These are phyloP conservation scores for Chaetoceros tenuissimus DNA, from an alignment of 108 stramenopile species.

Conservation along the genomic window DNA sequence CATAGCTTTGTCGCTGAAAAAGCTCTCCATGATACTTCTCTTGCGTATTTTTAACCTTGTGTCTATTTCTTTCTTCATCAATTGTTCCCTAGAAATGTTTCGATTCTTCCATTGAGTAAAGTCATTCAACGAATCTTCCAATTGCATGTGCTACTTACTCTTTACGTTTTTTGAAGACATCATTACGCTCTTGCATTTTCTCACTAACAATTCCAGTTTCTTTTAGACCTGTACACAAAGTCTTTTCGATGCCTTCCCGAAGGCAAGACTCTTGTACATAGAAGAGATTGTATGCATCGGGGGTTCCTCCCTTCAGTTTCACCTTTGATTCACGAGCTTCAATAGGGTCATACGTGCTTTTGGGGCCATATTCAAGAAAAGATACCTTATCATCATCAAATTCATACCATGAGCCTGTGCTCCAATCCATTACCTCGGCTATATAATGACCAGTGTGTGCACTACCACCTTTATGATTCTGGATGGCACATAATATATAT, in stretches of 20 bases:
- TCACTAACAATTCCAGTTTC: constrained; percentile 10
- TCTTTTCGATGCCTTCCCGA: constrained; percentile 13
- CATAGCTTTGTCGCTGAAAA: constrained; percentile 2
- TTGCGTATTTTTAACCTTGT: constrained; percentile 15
- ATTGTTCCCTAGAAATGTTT: constrained; percentile 18
- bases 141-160: constrained; percentile 16
- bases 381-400: constrained; percentile 79
- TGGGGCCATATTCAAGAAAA: constrained; percentile 44
- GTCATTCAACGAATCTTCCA: constrained; percentile 16
- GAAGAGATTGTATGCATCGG: constrained; percentile 83
- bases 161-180: constrained; percentile 7
- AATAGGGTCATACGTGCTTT: constrained; percentile 34
- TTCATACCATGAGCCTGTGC: constrained; percentile 74
- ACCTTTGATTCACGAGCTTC: constrained; percentile 3
- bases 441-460: constrained; percentile 82
- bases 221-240: constrained; percentile 2
- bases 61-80: constrained; percentile 23
- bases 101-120: constrained; percentile 12
- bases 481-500: constrained; percentile 67
- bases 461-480: constrained; percentile 72
- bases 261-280: constrained; percentile 71
- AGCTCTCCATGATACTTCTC: constrained; percentile 1
- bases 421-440: constrained; percentile 81
- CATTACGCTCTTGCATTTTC: constrained; percentile 16
- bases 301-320: constrained; percentile 25